These are phyloP conservation scores for Phytophthora multivora DNA, from an alignment of 352 stramenopile genomes.

Conservation along the genomic window DNA sequence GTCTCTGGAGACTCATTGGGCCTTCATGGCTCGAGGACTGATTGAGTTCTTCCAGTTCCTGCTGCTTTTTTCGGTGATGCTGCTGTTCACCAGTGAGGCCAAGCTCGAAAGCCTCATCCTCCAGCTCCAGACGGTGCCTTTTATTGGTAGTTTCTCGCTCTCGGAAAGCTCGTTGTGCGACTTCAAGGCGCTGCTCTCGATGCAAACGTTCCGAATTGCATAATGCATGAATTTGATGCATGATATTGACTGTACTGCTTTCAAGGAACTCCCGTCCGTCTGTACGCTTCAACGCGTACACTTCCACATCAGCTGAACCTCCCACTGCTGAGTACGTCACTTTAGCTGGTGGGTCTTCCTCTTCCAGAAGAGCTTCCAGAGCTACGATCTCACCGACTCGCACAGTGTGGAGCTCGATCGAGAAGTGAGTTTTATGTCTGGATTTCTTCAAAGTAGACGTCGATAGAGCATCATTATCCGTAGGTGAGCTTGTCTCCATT, in stretches of 20 bases:
- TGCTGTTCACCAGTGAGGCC: slow-evolving; percentile 26
- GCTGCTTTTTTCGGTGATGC: slow-evolving; percentile 19
- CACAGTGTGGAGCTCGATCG: slow-evolving; percentile 42
- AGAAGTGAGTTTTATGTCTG: slow-evolving; percentile 26
- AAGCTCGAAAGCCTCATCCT: slow-evolving; percentile 28
- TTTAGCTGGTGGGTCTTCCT: slow-evolving; percentile 15
- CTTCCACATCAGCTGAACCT: slow-evolving; percentile 45
- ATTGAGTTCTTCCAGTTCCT: slow-evolving; percentile 23
- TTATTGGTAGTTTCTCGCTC: slow-evolving; percentile 13
- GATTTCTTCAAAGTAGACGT: slow-evolving; percentile 25
- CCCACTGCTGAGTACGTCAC: slow-evolving; percentile 30
- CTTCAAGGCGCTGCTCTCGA: slow-evolving; percentile 21
- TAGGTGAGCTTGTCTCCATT: slow-evolving; percentile 14
- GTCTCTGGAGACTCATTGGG: slow-evolving; percentile 6
- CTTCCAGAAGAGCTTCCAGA: slow-evolving; percentile 39
- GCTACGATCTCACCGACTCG: slow-evolving; percentile 41
- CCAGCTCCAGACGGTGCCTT: slow-evolving; percentile 16
- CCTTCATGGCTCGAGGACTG: slow-evolving; percentile 1
- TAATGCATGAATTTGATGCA: slow-evolving; percentile 14
- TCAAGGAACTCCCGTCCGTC: slow-evolving; percentile 24
- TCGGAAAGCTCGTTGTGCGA: slow-evolving; percentile 12
- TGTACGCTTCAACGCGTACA: slow-evolving; percentile 43
- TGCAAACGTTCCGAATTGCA: slow-evolving; percentile 18
- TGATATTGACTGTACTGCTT: slow-evolving; percentile 1
- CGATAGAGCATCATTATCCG: not conserved